Conservation (phyloP, 164 flowering plant species). For the Umbellularia californica region DNA sequence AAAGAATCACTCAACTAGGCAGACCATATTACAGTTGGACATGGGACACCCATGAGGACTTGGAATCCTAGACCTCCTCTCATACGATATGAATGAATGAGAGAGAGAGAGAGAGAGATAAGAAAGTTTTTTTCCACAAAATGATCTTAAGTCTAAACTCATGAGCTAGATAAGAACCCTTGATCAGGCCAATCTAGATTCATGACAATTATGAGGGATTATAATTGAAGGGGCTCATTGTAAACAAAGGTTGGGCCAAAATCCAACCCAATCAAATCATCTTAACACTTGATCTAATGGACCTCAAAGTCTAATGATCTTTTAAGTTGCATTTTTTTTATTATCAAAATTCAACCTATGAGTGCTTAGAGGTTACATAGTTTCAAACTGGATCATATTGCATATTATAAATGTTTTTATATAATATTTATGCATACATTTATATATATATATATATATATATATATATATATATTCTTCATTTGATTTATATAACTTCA, state of each 20-base stretch:
- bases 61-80: constrained; percentile 1
- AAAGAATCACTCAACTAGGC: constrained; percentile 12
- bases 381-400: not conserved
- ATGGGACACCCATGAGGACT: constrained; percentile 7
- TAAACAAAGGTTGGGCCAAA: not conserved
- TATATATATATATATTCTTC: not conserved
- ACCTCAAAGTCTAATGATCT: too few species aligned
- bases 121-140: not conserved
- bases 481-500: not conserved
- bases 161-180: not conserved
- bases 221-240: not conserved
- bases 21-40: not conserved
- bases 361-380: too few species aligned
- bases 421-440: not conserved
- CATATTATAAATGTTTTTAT: not conserved
- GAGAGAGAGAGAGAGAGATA: not conserved
- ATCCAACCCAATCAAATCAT: too few species aligned
- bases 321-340: too few species aligned
- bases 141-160: not conserved
- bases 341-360: too few species aligned
- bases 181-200: not conserved
- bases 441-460: not conserved
- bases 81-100: not conserved
- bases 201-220: not conserved
- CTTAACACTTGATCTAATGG: too few species aligned